Percentiles rank a stretch among this genome's conserved stretches.
Conservation (phyloP, 352 stramenopile genomes). For the Phytophthora capsici region DNA sequence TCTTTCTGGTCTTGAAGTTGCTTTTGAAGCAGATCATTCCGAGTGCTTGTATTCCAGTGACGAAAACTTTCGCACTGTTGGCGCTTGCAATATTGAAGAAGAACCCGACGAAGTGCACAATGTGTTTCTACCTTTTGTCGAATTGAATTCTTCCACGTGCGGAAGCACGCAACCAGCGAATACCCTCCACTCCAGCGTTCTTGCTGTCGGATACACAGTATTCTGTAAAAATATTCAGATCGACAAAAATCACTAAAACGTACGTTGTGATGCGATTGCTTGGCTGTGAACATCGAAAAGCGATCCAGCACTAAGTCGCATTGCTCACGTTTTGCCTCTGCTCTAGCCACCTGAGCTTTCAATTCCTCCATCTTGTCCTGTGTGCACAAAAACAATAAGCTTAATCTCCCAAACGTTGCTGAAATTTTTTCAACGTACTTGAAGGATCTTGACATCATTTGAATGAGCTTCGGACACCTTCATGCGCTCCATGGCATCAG, state of each 20-base stretch:
- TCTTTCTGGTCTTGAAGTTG: conserved; percentile 40
- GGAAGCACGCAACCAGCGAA: conserved; percentile 38
- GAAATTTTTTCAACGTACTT: conserved; percentile 29
- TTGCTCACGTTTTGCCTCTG: conserved; percentile 13
- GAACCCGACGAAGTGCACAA: conserved; percentile 6
- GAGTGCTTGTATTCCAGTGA: conserved; percentile 23
- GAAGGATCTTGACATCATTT: conserved; percentile 52
- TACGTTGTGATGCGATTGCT: conserved; percentile 31
- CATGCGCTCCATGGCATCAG: conserved; percentile 44
- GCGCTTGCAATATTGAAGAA: conserved; percentile 25
- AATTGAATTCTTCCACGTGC: conserved; percentile 30
- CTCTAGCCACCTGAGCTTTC: conserved; percentile 19
- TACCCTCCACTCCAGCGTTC: conserved; percentile 25
- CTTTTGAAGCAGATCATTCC: conserved; percentile 3
- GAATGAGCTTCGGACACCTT: conserved; percentile 56
- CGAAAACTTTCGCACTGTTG: conserved; percentile 19
- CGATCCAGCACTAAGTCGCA: conserved; percentile 37
- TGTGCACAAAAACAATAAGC: conserved; percentile 3
- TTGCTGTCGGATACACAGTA: conserved; percentile 18
- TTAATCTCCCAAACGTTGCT: background rate
- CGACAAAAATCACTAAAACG: background rate
- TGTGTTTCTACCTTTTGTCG: conserved; percentile 1
- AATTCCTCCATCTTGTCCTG: conserved; percentile 56
- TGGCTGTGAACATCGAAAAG: conserved; percentile 35
- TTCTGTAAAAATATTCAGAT: conserved; percentile 1